Base-by-base conservation (phyloP, 2,329 filamentous ascomycete species). In the Botryotinia calthae region DNA sequence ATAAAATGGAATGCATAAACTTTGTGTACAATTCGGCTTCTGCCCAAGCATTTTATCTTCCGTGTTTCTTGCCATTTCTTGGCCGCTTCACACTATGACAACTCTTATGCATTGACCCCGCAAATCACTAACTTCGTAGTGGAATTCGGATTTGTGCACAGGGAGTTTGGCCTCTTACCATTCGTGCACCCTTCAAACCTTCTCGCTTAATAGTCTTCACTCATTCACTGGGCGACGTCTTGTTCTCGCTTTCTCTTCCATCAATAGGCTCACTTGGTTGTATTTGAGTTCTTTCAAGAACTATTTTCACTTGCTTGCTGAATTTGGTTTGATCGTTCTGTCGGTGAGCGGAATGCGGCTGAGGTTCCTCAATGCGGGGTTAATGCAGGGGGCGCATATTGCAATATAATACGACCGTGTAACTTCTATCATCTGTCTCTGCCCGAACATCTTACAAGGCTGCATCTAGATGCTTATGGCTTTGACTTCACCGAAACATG, bases 361-460 rank as follows among this genome's bases (percentile, higher is more conserved):
- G 37, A 58, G n/a, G 34, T 44, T 70, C 67, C 54, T 40, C 22
- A 56, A 37, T 70, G 67, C 54, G 67, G 67, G 67, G 54, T 61
- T 61, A 12, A 46, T 44, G 54, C 67, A 62, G n/a, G n/a, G 48
- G 48, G 34, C 64, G 34, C 46, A 69, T 48, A 51, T 54, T 37
- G 46, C 65, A 65, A 34, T 54, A 67, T 40, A 28, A 10, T 54
- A 42, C 34, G 54, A 61, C 20, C 1, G 67, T 62, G 54, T 70
- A 68, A 68, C 48, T 31, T 68, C 10, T 56, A 54, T 54, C 46
- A 42, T 56, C 10, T 42, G 40, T 66, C 40, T 56, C 34, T 46
- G 28, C 51, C 67, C 54, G 18, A 59, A 44, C 51, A 61, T 70
- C 28, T 42, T 59, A 67, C 64, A 67, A 48, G 48, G 48, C 70